phyloP scores from a whole-genome alignment of 2,329 filamentous ascomycete species.

The Nemania bipapillata region DNA sequence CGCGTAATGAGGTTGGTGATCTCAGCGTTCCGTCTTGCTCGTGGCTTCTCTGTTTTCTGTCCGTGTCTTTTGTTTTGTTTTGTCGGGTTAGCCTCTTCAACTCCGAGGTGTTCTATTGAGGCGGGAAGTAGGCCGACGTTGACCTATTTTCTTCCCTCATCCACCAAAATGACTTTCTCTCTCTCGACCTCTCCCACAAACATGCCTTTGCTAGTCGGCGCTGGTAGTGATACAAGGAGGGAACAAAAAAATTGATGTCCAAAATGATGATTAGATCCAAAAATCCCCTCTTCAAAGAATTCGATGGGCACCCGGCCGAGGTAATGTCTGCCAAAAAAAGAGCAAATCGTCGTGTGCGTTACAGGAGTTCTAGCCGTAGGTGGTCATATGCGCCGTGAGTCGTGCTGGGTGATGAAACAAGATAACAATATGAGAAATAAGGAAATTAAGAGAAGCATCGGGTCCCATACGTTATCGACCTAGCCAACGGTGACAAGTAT shows the following conservation, averaged over 20 bases:
- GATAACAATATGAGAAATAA: conserved; percentile 38
- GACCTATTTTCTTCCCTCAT: conserved; percentile 22
- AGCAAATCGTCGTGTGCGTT: conserved; percentile 40
- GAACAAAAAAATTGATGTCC: conserved; percentile 31
- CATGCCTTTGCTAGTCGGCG: conserved; percentile 33
- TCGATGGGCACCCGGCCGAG: conserved; percentile 27
- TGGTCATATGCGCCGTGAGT: conserved; percentile 50
- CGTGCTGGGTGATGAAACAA: conserved; percentile 44
- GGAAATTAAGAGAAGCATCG: conserved; percentile 32
- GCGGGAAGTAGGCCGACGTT: neutral
- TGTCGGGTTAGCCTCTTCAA: neutral
- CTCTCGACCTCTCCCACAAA: conserved; percentile 29
- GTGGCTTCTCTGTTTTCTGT: conserved; percentile 15
- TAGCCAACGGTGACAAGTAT: conserved; percentile 11
- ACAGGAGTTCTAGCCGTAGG: conserved; percentile 46
- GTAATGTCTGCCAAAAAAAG: conserved; percentile 32
- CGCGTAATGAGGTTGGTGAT: conserved; percentile 8
- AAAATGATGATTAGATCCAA: conserved; percentile 38
- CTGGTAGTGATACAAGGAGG: conserved; percentile 37
- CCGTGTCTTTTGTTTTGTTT: conserved; percentile 4
- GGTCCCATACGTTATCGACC: conserved; percentile 3
- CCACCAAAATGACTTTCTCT: conserved; percentile 23
- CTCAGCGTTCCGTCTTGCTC: conserved; percentile 28
- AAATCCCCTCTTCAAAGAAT: conserved; percentile 30
- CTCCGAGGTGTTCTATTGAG: conserved; percentile 11